Evolutionary conservation across 2,329 filamentous ascomycete genomes (phyloP), one percentile per base, ranked within the genome.

Genomic region (Ilyonectria destructans): DNA sequence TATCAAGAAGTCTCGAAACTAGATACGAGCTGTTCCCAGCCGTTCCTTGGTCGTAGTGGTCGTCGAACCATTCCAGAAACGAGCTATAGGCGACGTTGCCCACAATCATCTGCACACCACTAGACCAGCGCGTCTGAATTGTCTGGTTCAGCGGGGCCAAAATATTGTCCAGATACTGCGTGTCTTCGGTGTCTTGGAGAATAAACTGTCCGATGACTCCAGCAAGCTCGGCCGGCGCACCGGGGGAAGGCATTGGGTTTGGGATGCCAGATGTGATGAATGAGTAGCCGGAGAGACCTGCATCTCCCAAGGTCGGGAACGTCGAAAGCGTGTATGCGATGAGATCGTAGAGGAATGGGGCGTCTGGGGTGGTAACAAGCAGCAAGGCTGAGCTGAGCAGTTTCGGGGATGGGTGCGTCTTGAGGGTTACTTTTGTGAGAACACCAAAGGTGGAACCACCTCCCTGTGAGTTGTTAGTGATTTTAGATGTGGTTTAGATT

Each of bases 401-500:
- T 35, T 76, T 75, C 7, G 81, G 80, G 2, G 83, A 84, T 0
- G 84, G 83, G 70, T 88, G 82, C 0, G 87, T 85, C 67, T 86
- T 85, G 15, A 88, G 77, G 0, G 89, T 91, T 40, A 91, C 80
- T 0, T 87, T 89, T 1, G 85, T 85, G 23, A 91, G 83, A 2
- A 92, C 82, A 0, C 88, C 89, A 73, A 90, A 92, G 0, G 88
- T 91, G 21, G 86, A 87, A 2, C 87, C 88, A 3, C 89, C 88
- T 6, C 88, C 88, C 85, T 87, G 3, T 0, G 0, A 29, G 1
- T 1, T 1, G 9, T 73, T 2, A 71, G 45, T 1, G n/a, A 2
- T 17, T n/a, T 15, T 9, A 37, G 10, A 9, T 51, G 0, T n/a
- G n/a, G 8, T 6, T 17, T 15, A 26, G n/a, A 13, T 29, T 2